Conservation (phyloP, 1,139 yeast species). For the Meyerozyma sp. region DNA sequence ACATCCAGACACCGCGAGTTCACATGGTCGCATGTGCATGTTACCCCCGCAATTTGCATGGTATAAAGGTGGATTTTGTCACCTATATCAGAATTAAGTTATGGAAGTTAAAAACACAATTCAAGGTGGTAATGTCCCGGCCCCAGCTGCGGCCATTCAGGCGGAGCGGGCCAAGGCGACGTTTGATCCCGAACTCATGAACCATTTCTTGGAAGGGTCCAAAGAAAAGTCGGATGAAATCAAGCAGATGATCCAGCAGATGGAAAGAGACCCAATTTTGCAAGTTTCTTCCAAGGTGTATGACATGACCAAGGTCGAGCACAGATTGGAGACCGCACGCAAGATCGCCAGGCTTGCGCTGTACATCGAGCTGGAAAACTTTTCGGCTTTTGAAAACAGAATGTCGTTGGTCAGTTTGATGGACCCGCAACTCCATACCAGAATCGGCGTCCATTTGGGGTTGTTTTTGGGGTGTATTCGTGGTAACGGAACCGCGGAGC, state of each 20-base stretch:
- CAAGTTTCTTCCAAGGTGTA: slow-evolving; percentile 33
- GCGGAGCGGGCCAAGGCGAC: slow-evolving; percentile 28
- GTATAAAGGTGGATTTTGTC: not conserved
- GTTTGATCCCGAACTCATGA: slow-evolving; percentile 41
- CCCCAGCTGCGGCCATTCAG: slow-evolving; percentile 32
- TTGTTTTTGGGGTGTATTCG: slow-evolving; percentile 41
- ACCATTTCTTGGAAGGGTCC: slow-evolving; percentile 43
- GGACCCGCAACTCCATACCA: slow-evolving; percentile 46
- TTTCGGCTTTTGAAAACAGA: slow-evolving; percentile 31
- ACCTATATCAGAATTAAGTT: not conserved
- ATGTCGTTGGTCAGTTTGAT: slow-evolving; percentile 37
- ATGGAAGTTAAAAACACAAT: not conserved
- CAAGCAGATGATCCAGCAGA: slow-evolving; percentile 32
- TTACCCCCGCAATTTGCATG: slow-evolving; percentile 1
- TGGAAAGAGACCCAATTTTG: slow-evolving; percentile 48
- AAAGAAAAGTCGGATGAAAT: slow-evolving; percentile 29
- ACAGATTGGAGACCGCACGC: slow-evolving; percentile 38
- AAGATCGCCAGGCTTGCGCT: slow-evolving; percentile 40
- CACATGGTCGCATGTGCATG: slow-evolving; percentile 1
- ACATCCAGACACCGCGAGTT: not conserved
- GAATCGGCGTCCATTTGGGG: slow-evolving; percentile 49
- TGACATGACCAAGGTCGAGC: slow-evolving; percentile 35
- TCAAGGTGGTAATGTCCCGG: slow-evolving; percentile 17
- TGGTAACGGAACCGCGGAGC: slow-evolving; percentile 50
- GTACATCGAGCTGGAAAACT: slow-evolving; percentile 40